Base-by-base conservation (phyloP, 2,329 filamentous ascomycete species). In the Alternaria postmessia region DNA sequence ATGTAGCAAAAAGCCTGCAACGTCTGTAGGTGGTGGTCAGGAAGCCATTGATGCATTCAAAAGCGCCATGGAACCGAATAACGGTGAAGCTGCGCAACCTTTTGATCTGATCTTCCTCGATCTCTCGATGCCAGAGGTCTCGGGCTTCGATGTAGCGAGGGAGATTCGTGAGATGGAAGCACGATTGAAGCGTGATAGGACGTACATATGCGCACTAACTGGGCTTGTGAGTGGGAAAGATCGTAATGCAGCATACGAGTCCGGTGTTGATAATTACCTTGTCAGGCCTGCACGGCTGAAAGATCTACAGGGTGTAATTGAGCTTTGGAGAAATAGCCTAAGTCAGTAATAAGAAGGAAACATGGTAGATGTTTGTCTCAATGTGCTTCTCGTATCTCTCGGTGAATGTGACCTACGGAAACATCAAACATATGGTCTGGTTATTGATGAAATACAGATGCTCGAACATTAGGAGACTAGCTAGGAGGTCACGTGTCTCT, bases 41-140 rank as follows among this genome's bases (percentile, higher is more conserved):
- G 47, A 59, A 28, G 57, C 57, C 30, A 59, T 59, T 22, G 57
- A 59, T 11, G 57, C 57, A 2, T 56, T 56, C 46, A 51, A 22
- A 30, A 20, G 30, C 26, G 39, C 52, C 4, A 34, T 51, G 7
- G 30, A 22, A 8, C 36, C 20, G 8, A 16, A 32, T 9, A 46
- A 34, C 1, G 24, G 30, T 9, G 24, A 44, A 7, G 20, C 1
- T n/a, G 18, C 39, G 9, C 52, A 59, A 47, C 32, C 36, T 7
- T 59, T 59, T 26, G 57, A 59, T 24, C 57, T 59, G 11, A 56
- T 59, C 5, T 59, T 59, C 26, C 57, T 59, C 14, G 57, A 59
- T 20, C 44, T 59, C 16, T 59, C 57, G 1, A 59, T 59, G 57
- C 57, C 57, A 24, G 38, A 56, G 8, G 46, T 59, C 4, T 56